Base-by-base conservation (phyloP, 208 protist species). In the Acanthamoeba triangularis region DNA sequence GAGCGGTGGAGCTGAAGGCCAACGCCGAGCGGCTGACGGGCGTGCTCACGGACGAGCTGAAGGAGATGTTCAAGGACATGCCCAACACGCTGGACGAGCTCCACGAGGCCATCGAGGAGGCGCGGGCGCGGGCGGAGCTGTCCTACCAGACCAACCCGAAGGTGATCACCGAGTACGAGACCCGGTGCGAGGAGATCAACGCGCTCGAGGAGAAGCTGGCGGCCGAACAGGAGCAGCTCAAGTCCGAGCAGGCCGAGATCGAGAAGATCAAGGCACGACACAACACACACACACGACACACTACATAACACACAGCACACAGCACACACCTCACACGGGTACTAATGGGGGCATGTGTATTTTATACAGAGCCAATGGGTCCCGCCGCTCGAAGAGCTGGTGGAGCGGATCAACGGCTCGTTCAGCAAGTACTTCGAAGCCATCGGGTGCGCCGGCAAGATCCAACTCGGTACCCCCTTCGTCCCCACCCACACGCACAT, bases 361-460 rank as follows among this genome's bases (percentile, higher is more conserved):
- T 16, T 8, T n/a, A 6, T 84, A 13, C 20, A 95, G 72, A 72
- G 10, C 25, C 35, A 63, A 84, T 97, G 96, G 96, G 49, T 95
- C 25, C 90, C 80, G 33, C 37, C 63, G 63, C 76, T 97, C n/a
- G 25, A 95, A 23, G 23, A 88, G 23, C 93, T 97, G 69, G 80
- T 97, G 49, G 13, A 18, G 1, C 13, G 44, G 8, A 96, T 97
- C 18, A 94, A 95, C 69, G 25, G 14, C 30, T 94, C 49, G 25
- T 97, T 97, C 56, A 47, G 59, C 25, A 63, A 95, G 20, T 97
- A 95, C 76, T 97, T 97, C 69, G 23, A 20, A 28, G 59, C 63
- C 3, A 97, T 97, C 35, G 52, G 74, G 20, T 97, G 97, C 85
- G 35, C 49, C 0, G 97, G 97, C 76, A 92, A 97, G 30, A 72